phyloP scores from a whole-genome alignment of 331 rosid genomes.

The Quercus tomentella region DNA sequence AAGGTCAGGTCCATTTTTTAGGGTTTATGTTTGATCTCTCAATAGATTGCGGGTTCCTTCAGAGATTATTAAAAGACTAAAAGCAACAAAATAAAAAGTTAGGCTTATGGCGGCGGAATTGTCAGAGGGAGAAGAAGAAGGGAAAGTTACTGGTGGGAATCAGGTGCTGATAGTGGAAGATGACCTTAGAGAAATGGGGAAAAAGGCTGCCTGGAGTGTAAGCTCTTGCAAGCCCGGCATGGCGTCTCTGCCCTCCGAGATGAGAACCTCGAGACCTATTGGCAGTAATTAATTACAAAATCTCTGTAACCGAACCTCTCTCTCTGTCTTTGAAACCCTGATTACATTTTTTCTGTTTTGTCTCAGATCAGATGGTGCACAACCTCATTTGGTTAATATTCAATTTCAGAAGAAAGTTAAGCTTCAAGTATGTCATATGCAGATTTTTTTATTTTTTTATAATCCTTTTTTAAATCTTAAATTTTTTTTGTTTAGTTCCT shows the following conservation, averaged over 20 bases:
- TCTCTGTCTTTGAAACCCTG: background rate
- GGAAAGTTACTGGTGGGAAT: conserved; percentile 58
- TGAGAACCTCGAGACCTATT: conserved; percentile 69
- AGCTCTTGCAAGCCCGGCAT: conserved; percentile 93
- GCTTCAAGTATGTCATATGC: conserved; percentile 51
- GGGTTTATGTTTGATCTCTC: background rate
- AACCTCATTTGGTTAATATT: conserved; percentile 82
- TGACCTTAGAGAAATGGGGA: conserved; percentile 82
- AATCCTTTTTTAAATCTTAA: background rate
- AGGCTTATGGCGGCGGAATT: conserved; percentile 74
- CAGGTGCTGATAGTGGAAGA: conserved; percentile 46
- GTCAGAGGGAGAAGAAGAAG: conserved; percentile 85
- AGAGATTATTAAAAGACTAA: too few relatives aligned
- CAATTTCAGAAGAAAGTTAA: conserved; percentile 92
- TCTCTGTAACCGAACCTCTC: background rate
- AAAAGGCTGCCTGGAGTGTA: conserved; percentile 92
- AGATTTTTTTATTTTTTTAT: background rate
- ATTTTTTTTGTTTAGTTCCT: background rate
- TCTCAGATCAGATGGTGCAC: conserved; percentile 87
- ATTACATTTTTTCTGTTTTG: background rate
- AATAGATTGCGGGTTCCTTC: too few relatives aligned
- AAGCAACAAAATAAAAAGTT: background rate
- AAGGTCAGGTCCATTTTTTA: too few relatives aligned
- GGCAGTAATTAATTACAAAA: conserved; percentile 49
- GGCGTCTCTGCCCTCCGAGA: conserved; percentile 83